phyloP scores from a whole-genome alignment of 345 rosid species.

The Combretum micranthum region DNA sequence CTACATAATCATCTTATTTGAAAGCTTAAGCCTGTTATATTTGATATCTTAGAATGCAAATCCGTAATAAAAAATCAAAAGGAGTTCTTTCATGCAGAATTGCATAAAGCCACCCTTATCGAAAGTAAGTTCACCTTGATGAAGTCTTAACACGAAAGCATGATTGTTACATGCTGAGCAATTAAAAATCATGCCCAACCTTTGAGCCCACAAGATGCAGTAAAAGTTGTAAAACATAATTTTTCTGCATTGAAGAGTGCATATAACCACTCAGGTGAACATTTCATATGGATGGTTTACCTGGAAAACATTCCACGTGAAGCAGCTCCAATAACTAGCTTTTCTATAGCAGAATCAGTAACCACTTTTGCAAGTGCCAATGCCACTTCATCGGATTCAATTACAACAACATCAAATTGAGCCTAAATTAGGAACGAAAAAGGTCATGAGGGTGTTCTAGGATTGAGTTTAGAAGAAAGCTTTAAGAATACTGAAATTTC shows the following conservation, averaged over 20 bases:
- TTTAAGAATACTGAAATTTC: neutral
- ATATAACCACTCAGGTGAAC: neutral
- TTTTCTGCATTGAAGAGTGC: neutral
- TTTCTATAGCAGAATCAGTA: slow-evolving; percentile 28
- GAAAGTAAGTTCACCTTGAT: too few species aligned
- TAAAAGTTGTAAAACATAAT: neutral
- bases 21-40: too few species aligned
- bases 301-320: slow-evolving; percentile 52
- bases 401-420: slow-evolving; percentile 40
- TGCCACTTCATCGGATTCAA: slow-evolving; percentile 64
- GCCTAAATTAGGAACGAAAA: slow-evolving; percentile 25
- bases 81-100: too few species aligned
- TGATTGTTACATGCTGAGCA: neutral
- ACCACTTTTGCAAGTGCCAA: slow-evolving; percentile 70
- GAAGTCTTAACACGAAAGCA: too few species aligned
- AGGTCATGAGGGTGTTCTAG: neutral
- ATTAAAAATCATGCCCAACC: neutral
- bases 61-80: too few species aligned
- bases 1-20: too few species aligned
- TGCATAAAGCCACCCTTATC: too few species aligned
- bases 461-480: neutral
- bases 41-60: too few species aligned
- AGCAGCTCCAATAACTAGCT: slow-evolving; percentile 82
- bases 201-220: neutral
- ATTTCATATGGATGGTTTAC: slow-evolving; percentile 22